Conservation (phyloP, 1,284 basidiomycete species). For the Trametes versicolor region DNA sequence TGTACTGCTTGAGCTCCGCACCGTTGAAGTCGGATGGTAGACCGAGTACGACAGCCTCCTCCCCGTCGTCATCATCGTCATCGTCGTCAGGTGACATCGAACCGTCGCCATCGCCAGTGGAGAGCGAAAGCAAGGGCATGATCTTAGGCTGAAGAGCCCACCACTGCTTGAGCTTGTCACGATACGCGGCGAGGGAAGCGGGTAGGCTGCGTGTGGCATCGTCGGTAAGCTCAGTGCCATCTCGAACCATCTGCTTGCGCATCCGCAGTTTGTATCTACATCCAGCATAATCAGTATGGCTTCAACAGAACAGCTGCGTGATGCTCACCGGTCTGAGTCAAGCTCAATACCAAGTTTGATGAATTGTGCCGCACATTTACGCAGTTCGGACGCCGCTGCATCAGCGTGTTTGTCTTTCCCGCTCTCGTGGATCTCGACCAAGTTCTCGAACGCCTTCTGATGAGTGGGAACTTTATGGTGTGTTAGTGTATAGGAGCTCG, state of each 20-base stretch:
- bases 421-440: not conserved
- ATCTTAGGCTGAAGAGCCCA: not conserved
- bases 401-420: not conserved
- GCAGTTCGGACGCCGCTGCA: not conserved
- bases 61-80: not conserved
- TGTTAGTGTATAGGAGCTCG: not conserved
- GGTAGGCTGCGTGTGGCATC: not conserved
- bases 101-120: not conserved
- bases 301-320: no score
- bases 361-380: not conserved
- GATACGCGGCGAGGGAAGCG: not conserved
- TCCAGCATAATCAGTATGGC: no score
- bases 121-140: not conserved
- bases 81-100: not conserved
- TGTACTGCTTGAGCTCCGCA: not conserved
- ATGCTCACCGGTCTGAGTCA: not conserved
- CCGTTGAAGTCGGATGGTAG: not conserved
- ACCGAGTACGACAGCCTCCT: not conserved
- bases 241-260: not conserved
- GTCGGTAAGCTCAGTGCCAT: not conserved
- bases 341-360: not conserved
- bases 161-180: not conserved
- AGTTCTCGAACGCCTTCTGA: not conserved
- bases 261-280: not conserved
- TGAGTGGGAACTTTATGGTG: not conserved